Conservation (phyloP, 2,329 filamentous ascomycete species). For the Thielaviopsis ethacetica region DNA sequence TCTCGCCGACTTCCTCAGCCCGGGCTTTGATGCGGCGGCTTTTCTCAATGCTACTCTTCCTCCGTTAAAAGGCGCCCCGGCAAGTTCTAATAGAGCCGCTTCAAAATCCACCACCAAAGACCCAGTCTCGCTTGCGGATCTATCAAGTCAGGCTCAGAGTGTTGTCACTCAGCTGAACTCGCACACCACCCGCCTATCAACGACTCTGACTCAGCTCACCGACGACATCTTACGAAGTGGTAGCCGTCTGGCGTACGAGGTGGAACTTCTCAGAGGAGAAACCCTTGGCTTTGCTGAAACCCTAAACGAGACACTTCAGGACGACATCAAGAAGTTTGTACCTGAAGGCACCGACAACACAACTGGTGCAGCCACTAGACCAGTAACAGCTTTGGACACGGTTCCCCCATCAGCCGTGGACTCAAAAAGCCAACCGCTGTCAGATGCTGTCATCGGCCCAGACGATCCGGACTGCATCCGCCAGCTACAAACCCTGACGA, state of each 20-base stretch:
- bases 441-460: constrained; percentile 7
- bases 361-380: constrained; percentile 15
- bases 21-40: constrained; percentile 65
- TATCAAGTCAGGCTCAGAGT: constrained; percentile 67
- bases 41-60: constrained; percentile 74
- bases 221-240: constrained; percentile 89
- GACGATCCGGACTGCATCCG: constrained; percentile 52
- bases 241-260: constrained; percentile 79
- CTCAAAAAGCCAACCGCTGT: constrained; percentile 12
- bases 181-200: constrained; percentile 69
- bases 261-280: constrained; percentile 83
- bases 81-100: not conserved
- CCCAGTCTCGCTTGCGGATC: constrained; percentile 48
- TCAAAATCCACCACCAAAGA: constrained; percentile 13
- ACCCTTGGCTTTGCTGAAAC: constrained; percentile 65
- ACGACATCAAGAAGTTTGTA: constrained; percentile 59
- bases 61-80: constrained; percentile 31
- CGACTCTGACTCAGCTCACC: constrained; percentile 70
- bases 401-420: constrained; percentile 5
- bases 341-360: constrained; percentile 29
- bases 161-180: constrained; percentile 78
- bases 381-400: not conserved
- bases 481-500: constrained; percentile 65
- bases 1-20: constrained; percentile 57
- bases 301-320: constrained; percentile 52